Base-by-base conservation (phyloP, 345 rosid genomes). In the Dipteronia dyeriana region DNA sequence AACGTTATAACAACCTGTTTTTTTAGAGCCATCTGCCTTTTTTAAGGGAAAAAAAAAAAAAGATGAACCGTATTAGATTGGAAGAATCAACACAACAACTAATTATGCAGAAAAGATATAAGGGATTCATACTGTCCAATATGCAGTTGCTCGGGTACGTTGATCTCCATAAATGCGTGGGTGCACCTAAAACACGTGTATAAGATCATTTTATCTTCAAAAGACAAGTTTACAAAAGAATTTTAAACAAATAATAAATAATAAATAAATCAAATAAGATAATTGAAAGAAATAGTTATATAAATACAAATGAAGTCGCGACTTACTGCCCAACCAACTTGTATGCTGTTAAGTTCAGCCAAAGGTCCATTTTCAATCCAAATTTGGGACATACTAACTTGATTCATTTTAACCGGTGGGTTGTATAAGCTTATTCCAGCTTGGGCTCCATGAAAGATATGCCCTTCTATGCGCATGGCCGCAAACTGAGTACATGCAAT, bases 261-360 rank as follows among this genome's bases (percentile, higher is more conserved):
- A 29, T 29, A 29, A 29, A 29, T 29, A 29, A 29, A 29, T 29
- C 31, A 29, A 29, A 29, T 29, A 29, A 29, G n/a, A 9, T 13
- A 53, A 5, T 53, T 0, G 14, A 53, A 13, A 4, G n/a, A 16
- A 66, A 29, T 39, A 39, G 16, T 2, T 34, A 9, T 9, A 9
- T 9, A 9, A 0, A 29, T 64, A 31, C 13, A 14, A 14, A 31
- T 31, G 1, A 61, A 1, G 3, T 23, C 3, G 0, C 8, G 5
- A 66, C 26, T 68, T 41, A 68, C 71, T 9, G 71, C 71, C 71
- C 54, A 67, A 20, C 71, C 51, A 20, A 20, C 53, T 67, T 67
- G 71, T n/a, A 67, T 67, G 31, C 16, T 39, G 31, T 67, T 67
- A 20, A 43, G 17, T 10, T 67, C 17, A 9, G 7, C 11, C 0